Base-by-base conservation (phyloP, 108 stramenopile genomes). In the Aurantiochytrium sp. region DNA sequence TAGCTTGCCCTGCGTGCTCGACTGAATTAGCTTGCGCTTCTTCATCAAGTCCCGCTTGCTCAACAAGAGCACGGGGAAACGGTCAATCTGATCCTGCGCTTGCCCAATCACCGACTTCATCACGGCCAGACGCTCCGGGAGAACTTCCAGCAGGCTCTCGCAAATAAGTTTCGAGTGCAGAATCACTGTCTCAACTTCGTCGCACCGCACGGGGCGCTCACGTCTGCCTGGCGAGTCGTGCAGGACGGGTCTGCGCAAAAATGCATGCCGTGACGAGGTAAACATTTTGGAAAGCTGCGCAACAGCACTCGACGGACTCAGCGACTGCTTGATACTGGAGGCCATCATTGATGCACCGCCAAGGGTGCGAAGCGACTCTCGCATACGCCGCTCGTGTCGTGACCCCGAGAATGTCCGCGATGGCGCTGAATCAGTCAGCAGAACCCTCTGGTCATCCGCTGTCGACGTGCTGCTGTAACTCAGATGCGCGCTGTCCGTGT, bases 141-240 rank as follows among this genome's bases (percentile, higher is more conserved):
- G 45, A 23, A 83, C 23, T 45, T 83, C 76, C 18, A 83, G 28
- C 12, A 83, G 51, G 51, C 49, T 53, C 51, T 83, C 76, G 76
- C 76, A 83, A 3, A 83, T 83, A 6, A 53, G 49, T 45, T 83
- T 83, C 51, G 76, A 83, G 76, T 83, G 76, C 23, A 83, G 76
- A 35, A 83, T 83, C 25, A 83, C 51, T 6, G 45, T 83, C 23
- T 83, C 49, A 12, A 83, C 76, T 16, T 83, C 49, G 76, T 83
- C 45, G 76, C 51, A 83, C 10, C 76, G 51, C 51, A 53, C 45
- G 6, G 76, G 76, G 19, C 76, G 76, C 64, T 69, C 64, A 4
- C 64, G 64, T 6, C 42, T 14, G 35, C 25, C 64, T 18, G 64
- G 18, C 14, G 64, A 8, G 42, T 69, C 64, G 21, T 28, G 21